A percentile compares a stretch with the other conserved stretches of the same genome.
Conservation (phyloP, 805 yeast genomes). For the Geotrichum ghanense region DNA sequence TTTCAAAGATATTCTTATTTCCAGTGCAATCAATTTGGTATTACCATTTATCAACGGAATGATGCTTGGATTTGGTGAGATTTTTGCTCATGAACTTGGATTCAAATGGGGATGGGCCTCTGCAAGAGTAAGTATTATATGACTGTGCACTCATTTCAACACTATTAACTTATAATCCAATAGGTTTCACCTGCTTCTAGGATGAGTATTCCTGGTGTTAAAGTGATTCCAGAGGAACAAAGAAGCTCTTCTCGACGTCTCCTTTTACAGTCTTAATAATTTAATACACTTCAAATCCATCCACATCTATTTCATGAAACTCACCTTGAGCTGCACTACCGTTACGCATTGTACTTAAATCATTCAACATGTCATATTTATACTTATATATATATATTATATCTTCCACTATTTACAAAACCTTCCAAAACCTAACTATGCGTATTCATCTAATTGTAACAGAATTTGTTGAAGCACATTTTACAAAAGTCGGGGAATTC, state of each 20-base stretch:
- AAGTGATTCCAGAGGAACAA: slow-evolving; percentile 3
- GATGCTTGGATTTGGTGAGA: slow-evolving; percentile 94
- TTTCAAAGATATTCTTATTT: neutral
- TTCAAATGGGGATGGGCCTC: slow-evolving; percentile 67
- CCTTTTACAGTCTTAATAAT: slow-evolving; percentile 4
- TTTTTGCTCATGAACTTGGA: slow-evolving; percentile 86
- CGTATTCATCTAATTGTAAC: slow-evolving; percentile 22
- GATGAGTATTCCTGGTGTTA: slow-evolving; percentile 3
- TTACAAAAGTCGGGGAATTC: slow-evolving; percentile 61
- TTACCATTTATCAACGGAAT: slow-evolving; percentile 87
- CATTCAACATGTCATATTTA: too few species aligned
- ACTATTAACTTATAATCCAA: neutral
- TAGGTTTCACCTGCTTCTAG: slow-evolving; percentile 1
- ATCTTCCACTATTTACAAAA: too few species aligned
- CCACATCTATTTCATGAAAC: too few species aligned
- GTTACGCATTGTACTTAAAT: too few species aligned
- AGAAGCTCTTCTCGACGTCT: slow-evolving; percentile 4
- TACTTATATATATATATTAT: too few species aligned
- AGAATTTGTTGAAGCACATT: slow-evolving; percentile 58
- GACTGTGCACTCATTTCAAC: neutral
- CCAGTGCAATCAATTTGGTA: slow-evolving; percentile 51
- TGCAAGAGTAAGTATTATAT: slow-evolving; percentile 37
- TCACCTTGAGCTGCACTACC: too few species aligned
- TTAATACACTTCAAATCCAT: neutral
- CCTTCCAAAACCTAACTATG: too few species aligned